Base-by-base conservation (phyloP, 208 protist genomes). In the Acanthamoeba castellanii region DNA sequence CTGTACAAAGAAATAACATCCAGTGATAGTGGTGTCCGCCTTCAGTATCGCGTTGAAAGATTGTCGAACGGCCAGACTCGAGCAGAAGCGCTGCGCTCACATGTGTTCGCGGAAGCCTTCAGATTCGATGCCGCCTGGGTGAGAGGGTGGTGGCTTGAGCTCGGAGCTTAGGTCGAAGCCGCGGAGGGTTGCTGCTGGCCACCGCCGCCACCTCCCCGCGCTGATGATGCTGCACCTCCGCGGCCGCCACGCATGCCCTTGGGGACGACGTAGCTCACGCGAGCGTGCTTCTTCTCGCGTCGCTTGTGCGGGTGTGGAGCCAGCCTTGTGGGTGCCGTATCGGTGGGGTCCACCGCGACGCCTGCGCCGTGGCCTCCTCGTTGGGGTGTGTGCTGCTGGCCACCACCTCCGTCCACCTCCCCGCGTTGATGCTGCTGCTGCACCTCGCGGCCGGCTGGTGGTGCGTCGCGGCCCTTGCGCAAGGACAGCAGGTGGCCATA, bases 261-360 rank as follows among this genome's bases (percentile, higher is more conserved):
- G 27, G 81, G 81, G 5, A 42, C 27, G 27, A 88, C 81, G 50
- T 45, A 88, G 81, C 81, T 88, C 81, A 88, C 81, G 16, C 32
- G 25, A 27, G 81, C 81, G 81, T 88, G 81, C 50, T 66, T 88
- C 81, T 88, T 88, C 81, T 88, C 81, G 27, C 81, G 45, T n/a
- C 81, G 81, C 81, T 88, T 88, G 81, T 88, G 81, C 64, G 81
- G 47, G 20, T 57, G 52, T 13, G 81, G 81, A 1, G 20, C 81
- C 0, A 2, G 50, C 20, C 45, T 18, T 34, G 81, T 88, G 50
- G 81, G 81, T 22, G 25, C 22, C 50, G n/a, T 18, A 50, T 22
- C 18, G 18, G 6, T 13, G 25, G 32, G 0, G 42, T 82, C 32
- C 45, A 20, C 42, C 25, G 18, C 9, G 7, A 52, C 9, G 74